phyloP scores from a whole-genome alignment of 768 basidiomycete species.

The Suillus lakei region DNA sequence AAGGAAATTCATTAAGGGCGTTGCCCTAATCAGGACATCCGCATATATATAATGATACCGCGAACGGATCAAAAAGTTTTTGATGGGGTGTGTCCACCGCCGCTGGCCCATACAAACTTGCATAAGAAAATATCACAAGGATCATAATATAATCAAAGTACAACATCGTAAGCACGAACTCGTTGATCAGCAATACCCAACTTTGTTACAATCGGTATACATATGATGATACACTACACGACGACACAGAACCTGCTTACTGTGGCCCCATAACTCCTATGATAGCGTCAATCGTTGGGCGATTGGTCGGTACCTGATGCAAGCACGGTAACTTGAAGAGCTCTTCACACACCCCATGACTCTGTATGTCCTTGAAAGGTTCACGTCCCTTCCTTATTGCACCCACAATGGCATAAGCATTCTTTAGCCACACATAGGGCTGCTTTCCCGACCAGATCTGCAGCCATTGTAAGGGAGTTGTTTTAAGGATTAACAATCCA shows the following conservation, averaged over 20 bases:
- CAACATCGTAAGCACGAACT: neutral
- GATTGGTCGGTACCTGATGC: neutral
- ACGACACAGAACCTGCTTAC: neutral
- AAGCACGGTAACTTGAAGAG: neutral
- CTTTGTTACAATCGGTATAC: neutral
- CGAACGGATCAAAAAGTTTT: too few relatives aligned
- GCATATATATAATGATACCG: too few relatives aligned
- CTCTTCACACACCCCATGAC: neutral
- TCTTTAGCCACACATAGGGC: slow-evolving; percentile 20
- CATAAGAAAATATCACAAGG: neutral
- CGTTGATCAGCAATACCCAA: neutral
- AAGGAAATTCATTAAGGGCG: too few relatives aligned
- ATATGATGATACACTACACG: neutral
- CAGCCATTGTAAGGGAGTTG: neutral
- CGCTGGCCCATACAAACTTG: neutral
- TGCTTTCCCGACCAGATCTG: slow-evolving; percentile 30
- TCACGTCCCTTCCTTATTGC: neutral
- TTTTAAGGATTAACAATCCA: neutral
- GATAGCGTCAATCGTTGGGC: neutral
- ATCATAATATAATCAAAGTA: too few relatives aligned
- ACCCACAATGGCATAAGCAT: slow-evolving; percentile 18
- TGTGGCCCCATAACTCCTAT: neutral
- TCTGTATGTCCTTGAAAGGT: neutral
- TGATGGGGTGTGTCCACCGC: too few relatives aligned
- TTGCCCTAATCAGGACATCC: too few relatives aligned